A percentile compares a stretch with the other conserved stretches of the same genome.
Conservation (phyloP, 164 flowering plant genomes). For the Chimonanthus praecox region DNA sequence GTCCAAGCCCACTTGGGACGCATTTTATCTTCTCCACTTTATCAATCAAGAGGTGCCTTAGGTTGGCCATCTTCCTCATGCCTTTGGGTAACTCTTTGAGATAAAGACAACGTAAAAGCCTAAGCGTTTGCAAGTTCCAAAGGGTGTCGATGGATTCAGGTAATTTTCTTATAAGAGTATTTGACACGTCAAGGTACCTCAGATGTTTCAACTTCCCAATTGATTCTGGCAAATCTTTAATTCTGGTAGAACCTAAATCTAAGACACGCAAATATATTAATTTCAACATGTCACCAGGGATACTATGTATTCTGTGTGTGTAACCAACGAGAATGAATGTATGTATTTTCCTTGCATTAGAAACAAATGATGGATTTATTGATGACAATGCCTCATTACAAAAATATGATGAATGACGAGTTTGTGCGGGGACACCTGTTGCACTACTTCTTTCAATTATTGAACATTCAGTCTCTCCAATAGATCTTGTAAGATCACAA, state of each 20-base stretch:
- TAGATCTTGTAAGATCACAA: neutral
- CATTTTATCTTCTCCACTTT: neutral
- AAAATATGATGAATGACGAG: too few relatives aligned
- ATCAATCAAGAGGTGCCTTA: slow-evolving; percentile 7
- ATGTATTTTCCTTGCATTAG: too few relatives aligned
- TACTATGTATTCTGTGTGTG: neutral
- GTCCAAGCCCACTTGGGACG: slow-evolving; percentile 1
- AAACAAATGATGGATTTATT: too few relatives aligned
- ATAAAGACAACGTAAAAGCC: slow-evolving; percentile 8
- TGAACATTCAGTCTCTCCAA: neutral
- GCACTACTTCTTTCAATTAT: neutral
- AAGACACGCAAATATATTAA: neutral
- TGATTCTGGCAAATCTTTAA: neutral
- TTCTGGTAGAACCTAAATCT: neutral
- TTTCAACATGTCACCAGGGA: neutral
- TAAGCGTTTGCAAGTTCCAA: slow-evolving; percentile 17
- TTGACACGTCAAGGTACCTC: slow-evolving; percentile 2
- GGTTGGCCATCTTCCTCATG: neutral
- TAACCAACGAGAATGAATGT: neutral
- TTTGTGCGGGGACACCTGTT: neutral
- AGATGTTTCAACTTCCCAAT: slow-evolving; percentile 5
- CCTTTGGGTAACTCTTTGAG: slow-evolving; percentile 10
- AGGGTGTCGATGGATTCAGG: slow-evolving; percentile 19
- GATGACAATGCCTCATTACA: too few relatives aligned
- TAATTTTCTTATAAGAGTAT: neutral